Base-by-base conservation (phyloP, 306 rosid species). In the Casuarina cunninghamiana region DNA sequence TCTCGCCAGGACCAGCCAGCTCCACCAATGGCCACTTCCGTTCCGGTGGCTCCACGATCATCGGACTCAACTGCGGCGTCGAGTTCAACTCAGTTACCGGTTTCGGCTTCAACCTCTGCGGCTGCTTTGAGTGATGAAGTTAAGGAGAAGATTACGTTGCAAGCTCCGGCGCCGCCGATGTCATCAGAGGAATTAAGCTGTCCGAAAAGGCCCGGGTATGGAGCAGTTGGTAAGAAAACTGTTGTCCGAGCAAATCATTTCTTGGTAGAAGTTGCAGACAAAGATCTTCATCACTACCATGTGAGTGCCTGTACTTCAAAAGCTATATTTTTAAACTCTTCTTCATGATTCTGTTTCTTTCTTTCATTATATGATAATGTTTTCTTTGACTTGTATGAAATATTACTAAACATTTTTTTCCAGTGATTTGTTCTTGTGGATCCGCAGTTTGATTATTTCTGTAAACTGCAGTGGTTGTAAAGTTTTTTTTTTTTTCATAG, bases 211-310 rank as follows among this genome's bases (percentile, higher is more conserved):
- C 98, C 98, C 0, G 89, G 81, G 1, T 83, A 0, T 2, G 97
- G 97, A 0, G 60, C 1, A 7, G 0, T 26, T 0, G 98, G 98
- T 0, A 39, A 0, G 0, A 84, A 19, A 44, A 32, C 76, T 5
- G 5, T 53, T 11, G 86, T 91, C 2, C 81, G 89, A 0, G 98
- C 98, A 0, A 93, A 93, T 69, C 98, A 93, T 26, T 89, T 93
- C 5, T 54, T 75, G 1, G 87, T 89, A 0, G 8, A 89, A 39
- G 84, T 88, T 1, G 82, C 83, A 0, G 83, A 83, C 0, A 19
- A 10, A 0, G 93, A 89, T 68, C 58, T 88, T 0, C 82, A 80
- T 10, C 98, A 89, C 2, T 93, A 93, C 5, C 90, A 86, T 77
- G 96, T 89, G 0, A 82, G 90, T 80, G 39, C 21, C 10, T 15